Evolutionary conservation across 352 stramenopile species (phyloP).

Genomic region (Phytophthora macrochlamydospora): DNA sequence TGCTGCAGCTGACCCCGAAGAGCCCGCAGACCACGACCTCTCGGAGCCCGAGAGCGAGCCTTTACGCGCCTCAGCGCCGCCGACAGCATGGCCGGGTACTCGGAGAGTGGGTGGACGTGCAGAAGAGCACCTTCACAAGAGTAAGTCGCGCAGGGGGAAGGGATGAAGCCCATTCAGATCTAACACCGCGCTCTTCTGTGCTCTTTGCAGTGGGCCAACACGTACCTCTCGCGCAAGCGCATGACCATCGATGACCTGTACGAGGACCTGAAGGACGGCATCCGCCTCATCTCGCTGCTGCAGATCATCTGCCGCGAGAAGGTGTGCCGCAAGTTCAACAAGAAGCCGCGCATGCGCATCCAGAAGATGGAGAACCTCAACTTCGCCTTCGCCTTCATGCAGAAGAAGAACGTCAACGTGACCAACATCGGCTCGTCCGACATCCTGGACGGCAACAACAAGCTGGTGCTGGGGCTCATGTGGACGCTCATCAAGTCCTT

Average conservation of each 20-base stretch:
- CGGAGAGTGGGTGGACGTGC: slow-evolving; percentile 91
- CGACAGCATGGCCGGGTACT: slow-evolving; percentile 61
- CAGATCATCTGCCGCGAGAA: slow-evolving; percentile 90
- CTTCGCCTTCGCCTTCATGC: slow-evolving; percentile 90
- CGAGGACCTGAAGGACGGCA: slow-evolving; percentile 87
- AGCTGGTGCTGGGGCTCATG: slow-evolving; percentile 91
- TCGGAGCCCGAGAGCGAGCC: slow-evolving; percentile 27
- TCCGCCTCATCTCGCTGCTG: slow-evolving; percentile 86
- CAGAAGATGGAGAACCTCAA: slow-evolving; percentile 94
- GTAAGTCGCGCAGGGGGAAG: slow-evolving; percentile 35
- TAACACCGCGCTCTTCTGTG: slow-evolving; percentile 13
- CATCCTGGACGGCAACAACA: slow-evolving; percentile 92
- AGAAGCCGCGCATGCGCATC: slow-evolving; percentile 92
- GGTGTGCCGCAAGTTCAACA: slow-evolving; percentile 92
- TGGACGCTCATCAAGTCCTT: slow-evolving; percentile 94
- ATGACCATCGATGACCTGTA: slow-evolving; percentile 92
- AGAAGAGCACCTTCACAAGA: slow-evolving; percentile 93
- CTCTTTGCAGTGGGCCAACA: slow-evolving; percentile 84
- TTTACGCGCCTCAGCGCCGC: slow-evolving; percentile 10
- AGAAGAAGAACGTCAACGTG: slow-evolving; percentile 89
- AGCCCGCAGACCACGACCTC: not conserved
- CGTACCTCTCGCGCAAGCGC: slow-evolving; percentile 87
- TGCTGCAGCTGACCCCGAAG: slow-evolving; percentile 14
- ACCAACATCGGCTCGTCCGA: slow-evolving; percentile 93
- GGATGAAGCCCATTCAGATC: not conserved